phyloP scores from a whole-genome alignment of 2,329 filamentous ascomycete genomes.

The Xylaria sp. region DNA sequence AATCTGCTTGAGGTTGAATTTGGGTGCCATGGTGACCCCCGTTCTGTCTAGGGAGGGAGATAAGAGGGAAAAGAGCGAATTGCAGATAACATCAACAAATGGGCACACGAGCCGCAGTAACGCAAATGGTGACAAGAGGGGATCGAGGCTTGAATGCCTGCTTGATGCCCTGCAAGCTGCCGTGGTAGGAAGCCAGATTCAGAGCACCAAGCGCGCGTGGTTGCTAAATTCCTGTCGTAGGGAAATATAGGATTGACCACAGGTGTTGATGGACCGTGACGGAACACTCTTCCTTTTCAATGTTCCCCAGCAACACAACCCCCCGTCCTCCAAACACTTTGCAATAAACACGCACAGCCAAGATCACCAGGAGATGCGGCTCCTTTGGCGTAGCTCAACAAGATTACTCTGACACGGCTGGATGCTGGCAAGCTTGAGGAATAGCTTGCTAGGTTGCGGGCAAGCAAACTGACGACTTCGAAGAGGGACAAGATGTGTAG shows the following conservation, averaged over 20 bases:
- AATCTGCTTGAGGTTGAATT: conserved; percentile 69
- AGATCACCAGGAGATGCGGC: conserved; percentile 12
- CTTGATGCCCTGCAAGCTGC: conserved; percentile 10
- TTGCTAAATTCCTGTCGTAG: not conserved
- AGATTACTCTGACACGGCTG: conserved; percentile 18
- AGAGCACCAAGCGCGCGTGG: not conserved
- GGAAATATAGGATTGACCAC: conserved; percentile 5
- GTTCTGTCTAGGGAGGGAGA: not conserved
- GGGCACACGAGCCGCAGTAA: not conserved
- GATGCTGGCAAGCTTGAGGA: conserved; percentile 14
- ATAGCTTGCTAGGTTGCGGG: conserved; percentile 1
- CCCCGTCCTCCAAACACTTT: conserved; percentile 19
- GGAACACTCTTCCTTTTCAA: conserved; percentile 7
- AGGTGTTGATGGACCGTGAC: not conserved
- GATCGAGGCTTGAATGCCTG: conserved; percentile 13
- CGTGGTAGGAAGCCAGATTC: not conserved
- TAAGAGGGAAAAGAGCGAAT: not conserved
- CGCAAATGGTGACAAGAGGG: not conserved
- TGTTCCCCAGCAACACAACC: conserved; percentile 4
- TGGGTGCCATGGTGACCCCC: conserved; percentile 31
- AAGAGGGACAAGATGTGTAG: conserved; percentile 12
- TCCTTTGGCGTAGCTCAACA: conserved; percentile 10
- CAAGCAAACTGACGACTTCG: conserved; percentile 26
- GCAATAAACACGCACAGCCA: not conserved
- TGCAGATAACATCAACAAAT: conserved; percentile 10